phyloP scores from a whole-genome alignment of 1,139 yeast species.

The Debaryomycetaceae sp. region DNA sequence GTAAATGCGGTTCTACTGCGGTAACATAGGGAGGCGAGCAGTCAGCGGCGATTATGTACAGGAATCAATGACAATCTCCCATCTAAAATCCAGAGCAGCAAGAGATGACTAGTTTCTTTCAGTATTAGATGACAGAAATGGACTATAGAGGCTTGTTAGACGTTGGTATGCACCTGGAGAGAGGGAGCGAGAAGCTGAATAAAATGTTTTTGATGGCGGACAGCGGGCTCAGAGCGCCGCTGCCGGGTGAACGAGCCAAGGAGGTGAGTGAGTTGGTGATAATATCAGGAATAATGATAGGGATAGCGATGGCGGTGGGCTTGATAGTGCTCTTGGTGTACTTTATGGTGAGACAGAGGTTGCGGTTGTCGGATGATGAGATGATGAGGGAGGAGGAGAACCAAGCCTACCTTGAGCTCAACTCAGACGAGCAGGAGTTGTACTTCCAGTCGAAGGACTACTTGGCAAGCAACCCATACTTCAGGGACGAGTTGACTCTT shows the following conservation, averaged over 20 bases:
- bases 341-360: constrained; percentile 5
- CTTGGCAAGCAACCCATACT: constrained; percentile 54
- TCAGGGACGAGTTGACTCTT: constrained; percentile 40
- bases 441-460: constrained; percentile 68
- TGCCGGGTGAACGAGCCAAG: constrained; percentile 1
- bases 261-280: not conserved
- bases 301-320: constrained; percentile 1
- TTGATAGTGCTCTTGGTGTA: constrained; percentile 1
- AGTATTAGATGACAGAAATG: not conserved
- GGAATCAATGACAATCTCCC: too few relatives aligned
- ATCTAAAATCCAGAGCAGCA: not conserved
- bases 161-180: not conserved
- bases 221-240: not conserved
- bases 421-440: constrained; percentile 76
- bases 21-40: too few relatives aligned
- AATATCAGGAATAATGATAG: not conserved
- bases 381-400: constrained; percentile 60
- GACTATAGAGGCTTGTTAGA: not conserved
- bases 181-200: not conserved
- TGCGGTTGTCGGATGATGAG: constrained; percentile 43
- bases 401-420: constrained; percentile 56
- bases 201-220: not conserved
- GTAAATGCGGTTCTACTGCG: too few relatives aligned
- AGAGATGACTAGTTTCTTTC: not conserved
- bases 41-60: too few relatives aligned